Evolutionary conservation across 768 basidiomycete species (phyloP), one percentile per base, ranked within the genome.

Genomic region (Rhodocollybia butyracea): DNA sequence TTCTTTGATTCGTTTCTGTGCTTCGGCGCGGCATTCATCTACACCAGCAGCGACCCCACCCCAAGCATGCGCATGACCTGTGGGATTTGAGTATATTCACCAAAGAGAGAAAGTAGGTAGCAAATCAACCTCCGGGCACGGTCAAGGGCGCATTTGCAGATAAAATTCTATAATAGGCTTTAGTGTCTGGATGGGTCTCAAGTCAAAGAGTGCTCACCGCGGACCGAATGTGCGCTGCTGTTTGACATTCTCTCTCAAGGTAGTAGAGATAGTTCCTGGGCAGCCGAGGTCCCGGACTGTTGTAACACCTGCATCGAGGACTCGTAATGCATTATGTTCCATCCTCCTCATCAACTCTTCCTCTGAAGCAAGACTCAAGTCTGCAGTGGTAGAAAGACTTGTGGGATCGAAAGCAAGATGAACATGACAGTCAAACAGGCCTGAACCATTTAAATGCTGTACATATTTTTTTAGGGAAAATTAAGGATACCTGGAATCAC

Each of bases 31-130:
- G 32, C 32, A 34, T n/a, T 30, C 51, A 11, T 53, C 51, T 21
- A 53, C 51, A 12, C 51, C 51, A 19, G 31, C 29, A 40, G 51
- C 51, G 12, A 53, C 40, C 27, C 51, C 51, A 3, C 51, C 51
- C 51, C 51, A 40, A n/a, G 51, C 13, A 30, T 53, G 51, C 26
- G 51, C 51, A 40, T 53, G 51, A 12, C 51, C 51, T 40, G n/a
- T 8, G 19, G 5, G n/a, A 5, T 45, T 45, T 45, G 12, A 22
- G 26, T 17, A 15, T 27, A 24, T 45, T 27, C 5, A 15, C 30
- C 19, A 1, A 27, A 3, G 30, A 22, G 27, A 45, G n/a, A 27
- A 4, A 29, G 26, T 27, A 29, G n/a, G n/a, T 15, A 22, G 8
- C 15, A 13, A 29, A 45, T 13, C 26, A 45, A 45, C 43, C 43